Percentiles rank a stretch among this genome's conserved stretches.
These are phyloP conservation scores for bread wheat (Triticum aestivum) DNA, from an alignment of 176 grass and related monocot genomes.

Conservation along the genomic window DNA sequence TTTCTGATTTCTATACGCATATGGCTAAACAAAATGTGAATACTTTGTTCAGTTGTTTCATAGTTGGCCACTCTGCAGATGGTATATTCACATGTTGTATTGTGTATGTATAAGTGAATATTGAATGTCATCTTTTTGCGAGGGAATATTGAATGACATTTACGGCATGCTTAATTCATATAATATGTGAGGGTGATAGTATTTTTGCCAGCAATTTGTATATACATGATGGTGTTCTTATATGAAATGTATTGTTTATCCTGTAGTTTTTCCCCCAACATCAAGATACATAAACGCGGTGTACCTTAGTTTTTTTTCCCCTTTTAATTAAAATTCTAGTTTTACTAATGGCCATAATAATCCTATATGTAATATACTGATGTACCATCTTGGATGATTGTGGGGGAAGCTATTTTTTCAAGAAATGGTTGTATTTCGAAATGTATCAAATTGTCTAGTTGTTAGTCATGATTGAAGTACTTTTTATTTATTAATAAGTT, in stretches of 20 bases:
- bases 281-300: neutral
- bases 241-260: conserved; percentile 23
- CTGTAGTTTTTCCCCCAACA: conserved; percentile 3
- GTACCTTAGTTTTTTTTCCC: neutral
- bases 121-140: no score
- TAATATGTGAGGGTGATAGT: neutral
- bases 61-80: neutral
- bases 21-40: conserved; percentile 21
- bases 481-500: neutral
- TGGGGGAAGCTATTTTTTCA: neutral
- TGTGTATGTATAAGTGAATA: conserved; percentile 41
- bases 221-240: conserved; percentile 21
- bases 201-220: conserved; percentile 23
- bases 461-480: neutral
- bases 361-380: neutral
- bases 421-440: neutral
- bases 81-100: neutral
- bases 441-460: neutral
- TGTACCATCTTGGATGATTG: conserved; percentile 6
- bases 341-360: conserved; percentile 25
- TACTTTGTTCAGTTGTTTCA: neutral
- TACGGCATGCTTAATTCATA: conserved; percentile 20
- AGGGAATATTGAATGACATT: no score
- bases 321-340: neutral
- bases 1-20: conserved; percentile 1